A percentile compares a stretch with the other conserved stretches of the same genome.
Evolutionary conservation across 2,329 filamentous ascomycete genomes (phyloP).

Genomic region (Neonectria magnoliae): DNA sequence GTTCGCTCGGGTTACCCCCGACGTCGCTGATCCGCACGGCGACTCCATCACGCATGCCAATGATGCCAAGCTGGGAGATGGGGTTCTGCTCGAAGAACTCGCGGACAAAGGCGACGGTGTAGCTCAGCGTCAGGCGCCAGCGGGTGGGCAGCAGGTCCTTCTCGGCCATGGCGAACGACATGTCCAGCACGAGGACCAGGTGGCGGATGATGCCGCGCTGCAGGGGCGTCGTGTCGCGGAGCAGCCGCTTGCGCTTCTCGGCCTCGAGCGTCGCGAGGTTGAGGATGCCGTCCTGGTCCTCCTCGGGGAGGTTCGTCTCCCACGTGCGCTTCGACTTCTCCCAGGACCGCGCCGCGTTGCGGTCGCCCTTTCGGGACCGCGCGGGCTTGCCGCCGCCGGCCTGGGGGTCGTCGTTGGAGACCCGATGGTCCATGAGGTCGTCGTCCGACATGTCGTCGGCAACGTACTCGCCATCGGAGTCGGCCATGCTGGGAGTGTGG

Average conservation of each 20-base stretch:
- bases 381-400: constrained; percentile 43
- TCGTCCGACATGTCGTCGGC: constrained; percentile 72
- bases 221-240: constrained; percentile 93
- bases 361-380: constrained; percentile 46
- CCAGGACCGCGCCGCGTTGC: constrained; percentile 66
- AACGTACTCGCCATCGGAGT: constrained; percentile 78
- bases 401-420: constrained; percentile 51
- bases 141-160: constrained; percentile 93
- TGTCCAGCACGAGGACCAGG: constrained; percentile 87
- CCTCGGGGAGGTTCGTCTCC: constrained; percentile 74
- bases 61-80: constrained; percentile 91
- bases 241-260: constrained; percentile 80
- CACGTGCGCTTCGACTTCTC: constrained; percentile 74
- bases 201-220: constrained; percentile 99
- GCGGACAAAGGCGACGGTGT: constrained; percentile 86
- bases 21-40: constrained; percentile 88
- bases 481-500: constrained; percentile 64
- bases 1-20: constrained; percentile 89
- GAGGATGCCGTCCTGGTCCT: constrained; percentile 82
- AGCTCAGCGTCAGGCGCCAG: constrained; percentile 83
- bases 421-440: constrained; percentile 64
- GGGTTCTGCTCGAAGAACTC: constrained; percentile 99
- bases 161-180: constrained; percentile 92
- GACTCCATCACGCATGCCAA: constrained; percentile 93
- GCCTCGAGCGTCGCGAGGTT: constrained; percentile 83